phyloP scores from a whole-genome alignment of 768 basidiomycete genomes.

The Flagelloscypha sp. region DNA sequence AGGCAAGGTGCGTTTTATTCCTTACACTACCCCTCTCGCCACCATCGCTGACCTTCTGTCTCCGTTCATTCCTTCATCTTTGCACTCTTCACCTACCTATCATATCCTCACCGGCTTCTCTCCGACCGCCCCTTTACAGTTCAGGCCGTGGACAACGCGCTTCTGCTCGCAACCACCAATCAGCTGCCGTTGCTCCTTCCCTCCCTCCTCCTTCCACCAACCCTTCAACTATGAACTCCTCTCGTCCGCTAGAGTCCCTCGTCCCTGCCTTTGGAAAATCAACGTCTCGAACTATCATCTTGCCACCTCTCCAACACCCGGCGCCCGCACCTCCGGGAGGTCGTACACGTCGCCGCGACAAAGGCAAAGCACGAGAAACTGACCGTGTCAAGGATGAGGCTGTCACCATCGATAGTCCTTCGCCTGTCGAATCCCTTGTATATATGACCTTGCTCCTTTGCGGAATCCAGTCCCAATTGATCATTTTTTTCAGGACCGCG shows the following conservation, averaged over 20 bases:
- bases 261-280: too few species aligned
- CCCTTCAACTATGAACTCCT: too few species aligned
- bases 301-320: too few species aligned
- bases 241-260: too few species aligned
- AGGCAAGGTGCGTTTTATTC: conserved; percentile 55
- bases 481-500: conserved; percentile 28
- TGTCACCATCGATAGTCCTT: too few species aligned
- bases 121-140: conserved; percentile 17
- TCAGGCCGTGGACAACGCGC: conserved; percentile 68
- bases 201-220: conserved; percentile 31
- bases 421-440: too few species aligned
- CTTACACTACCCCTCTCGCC: conserved; percentile 8
- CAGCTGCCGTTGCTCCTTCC: conserved; percentile 24
- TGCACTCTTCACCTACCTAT: conserved; percentile 11
- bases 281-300: too few species aligned
- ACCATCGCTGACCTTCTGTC: conserved; percentile 16
- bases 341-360: conserved; percentile 35
- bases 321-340: conserved; percentile 21
- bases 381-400: conserved; percentile 48
- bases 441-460: too few species aligned
- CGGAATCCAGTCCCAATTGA: too few species aligned
- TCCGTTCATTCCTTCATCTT: conserved; percentile 12
- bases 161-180: conserved; percentile 51
- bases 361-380: conserved; percentile 40
- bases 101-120: conserved; percentile 16